Evolutionary conservation across 306 rosid species (phyloP), one percentile per base, ranked within the genome.

Genomic region (Gynostemma pentaphyllum): DNA sequence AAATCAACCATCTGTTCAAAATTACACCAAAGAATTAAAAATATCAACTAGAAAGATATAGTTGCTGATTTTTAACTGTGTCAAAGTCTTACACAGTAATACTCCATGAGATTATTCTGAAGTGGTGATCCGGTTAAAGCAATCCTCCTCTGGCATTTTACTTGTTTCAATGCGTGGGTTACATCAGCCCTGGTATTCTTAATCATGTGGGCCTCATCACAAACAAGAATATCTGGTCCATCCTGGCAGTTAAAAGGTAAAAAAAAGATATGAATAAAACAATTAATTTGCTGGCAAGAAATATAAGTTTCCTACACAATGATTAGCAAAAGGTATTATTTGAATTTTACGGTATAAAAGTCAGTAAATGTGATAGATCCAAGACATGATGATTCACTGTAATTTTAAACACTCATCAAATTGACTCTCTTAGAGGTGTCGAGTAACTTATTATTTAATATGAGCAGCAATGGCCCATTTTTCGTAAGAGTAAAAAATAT

Each of bases 31-130:
- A 62, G 37, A 57, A 55, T 45, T 16, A 71, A 63, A 47, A 47
- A 2, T 45, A 39, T 18, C 45, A 67, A 22, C 9, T 10, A 6
- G 36, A 22, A 48, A 59, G 2, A 9, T 27, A 46, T n/a, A 15
- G 52, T 42, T 23, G n/a, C 30, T 9, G 71, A 56, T 64, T 18
- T 15, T 23, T 19, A 56, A 62, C 71, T 44, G 57, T 46, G 26
- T 30, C 5, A 22, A 15, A 37, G 75, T 82, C 99, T 74, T 80
- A 92, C 99, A 68, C 99, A 92, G 72, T 86, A 92, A 79, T 92
- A 92, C 72, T 92, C 99, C 99, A 92, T 92, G 71, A 92, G 95
- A 79, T 92, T 92, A 82, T 92, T 92, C 79, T 92, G 99, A 57
- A 92, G 90, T 32, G 99, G 99, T 12, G 99, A 92, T 69, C 99